Conservation (phyloP, 129 eudicot species). For the Flaveria brownii region DNA sequence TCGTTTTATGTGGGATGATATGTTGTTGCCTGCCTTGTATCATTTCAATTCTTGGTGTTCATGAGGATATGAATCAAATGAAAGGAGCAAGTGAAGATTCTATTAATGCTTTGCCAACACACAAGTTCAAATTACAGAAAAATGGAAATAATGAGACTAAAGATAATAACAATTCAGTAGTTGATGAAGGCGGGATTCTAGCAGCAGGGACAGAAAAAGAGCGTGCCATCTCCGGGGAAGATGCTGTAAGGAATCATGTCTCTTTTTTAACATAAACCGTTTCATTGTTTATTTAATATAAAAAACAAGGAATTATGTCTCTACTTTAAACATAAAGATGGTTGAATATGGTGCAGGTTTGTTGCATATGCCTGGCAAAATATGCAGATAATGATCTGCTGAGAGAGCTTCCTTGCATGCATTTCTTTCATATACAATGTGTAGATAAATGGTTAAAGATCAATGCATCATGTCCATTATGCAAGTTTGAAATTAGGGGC, state of each 20-base stretch:
- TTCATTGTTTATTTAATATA: not conserved
- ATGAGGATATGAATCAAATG: constrained; percentile 62
- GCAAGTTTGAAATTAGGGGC: constrained; percentile 57
- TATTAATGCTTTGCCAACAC: constrained; percentile 67
- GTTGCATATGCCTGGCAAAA: constrained; percentile 74
- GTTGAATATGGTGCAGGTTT: constrained; percentile 43
- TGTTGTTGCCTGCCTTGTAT: constrained; percentile 84
- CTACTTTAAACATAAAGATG: constrained; percentile 3
- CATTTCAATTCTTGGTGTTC: constrained; percentile 63
- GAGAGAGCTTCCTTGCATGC: constrained; percentile 78
- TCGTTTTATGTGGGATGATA: constrained; percentile 72
- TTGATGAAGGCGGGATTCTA: constrained; percentile 62
- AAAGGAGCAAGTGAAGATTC: constrained; percentile 71
- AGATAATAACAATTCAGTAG: constrained; percentile 42
- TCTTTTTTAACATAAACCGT: not conserved
- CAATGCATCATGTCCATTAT: constrained; percentile 74
- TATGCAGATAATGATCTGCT: constrained; percentile 60
- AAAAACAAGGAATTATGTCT: not conserved
- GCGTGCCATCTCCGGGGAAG: constrained; percentile 65
- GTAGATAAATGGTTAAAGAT: constrained; percentile 81
- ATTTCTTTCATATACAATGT: constrained; percentile 72
- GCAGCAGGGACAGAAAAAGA: constrained; percentile 76
- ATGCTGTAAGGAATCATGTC: constrained; percentile 56
- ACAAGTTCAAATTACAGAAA: constrained; percentile 55
- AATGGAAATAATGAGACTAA: constrained; percentile 33